Evolutionary conservation across 2,329 filamentous ascomycete genomes (phyloP).

Genomic region (Lecanosticta acicola): DNA sequence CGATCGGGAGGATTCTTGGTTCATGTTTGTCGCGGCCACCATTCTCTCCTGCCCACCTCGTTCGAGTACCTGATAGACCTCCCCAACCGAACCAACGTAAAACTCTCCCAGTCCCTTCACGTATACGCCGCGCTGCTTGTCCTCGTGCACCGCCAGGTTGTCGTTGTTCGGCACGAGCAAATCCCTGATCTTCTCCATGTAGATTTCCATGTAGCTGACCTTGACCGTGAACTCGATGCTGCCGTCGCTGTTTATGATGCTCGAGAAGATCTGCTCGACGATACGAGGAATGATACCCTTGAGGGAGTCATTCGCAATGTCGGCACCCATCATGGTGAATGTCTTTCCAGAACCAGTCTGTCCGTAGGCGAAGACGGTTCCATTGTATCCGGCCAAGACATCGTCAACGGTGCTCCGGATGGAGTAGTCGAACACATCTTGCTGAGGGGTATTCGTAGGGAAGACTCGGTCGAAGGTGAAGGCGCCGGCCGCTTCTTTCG

Average conservation of each 20-base stretch:
- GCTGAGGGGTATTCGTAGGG: conserved; percentile 83
- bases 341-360: conserved; percentile 98
- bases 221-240: conserved; percentile 98
- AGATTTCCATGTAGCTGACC: conserved; percentile 99
- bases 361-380: conserved; percentile 96
- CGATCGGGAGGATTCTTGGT: conserved; percentile 93
- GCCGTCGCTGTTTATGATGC: conserved; percentile 82
- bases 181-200: conserved; percentile 98
- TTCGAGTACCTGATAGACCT: conserved; percentile 95
- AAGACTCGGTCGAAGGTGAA: conserved; percentile 99
- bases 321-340: conserved; percentile 96
- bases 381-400: conserved; percentile 98
- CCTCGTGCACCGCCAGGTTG: conserved; percentile 95
- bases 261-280: conserved; percentile 94
- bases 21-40: conserved; percentile 98
- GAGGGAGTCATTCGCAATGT: conserved; percentile 81
- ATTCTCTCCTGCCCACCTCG: conserved; percentile 82
- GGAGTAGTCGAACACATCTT: conserved; percentile 96
- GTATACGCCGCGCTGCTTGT: conserved; percentile 92
- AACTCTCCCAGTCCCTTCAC: conserved; percentile 93
- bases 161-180: conserved; percentile 87
- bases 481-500: conserved; percentile 67
- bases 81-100: conserved; percentile 90
- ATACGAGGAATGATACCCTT: conserved; percentile 96
- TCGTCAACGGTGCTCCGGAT: conserved; percentile 95